These are phyloP conservation scores for Chenopodium quinoa DNA, from an alignment of 148 eudicot genomes.

Conservation along the genomic window DNA sequence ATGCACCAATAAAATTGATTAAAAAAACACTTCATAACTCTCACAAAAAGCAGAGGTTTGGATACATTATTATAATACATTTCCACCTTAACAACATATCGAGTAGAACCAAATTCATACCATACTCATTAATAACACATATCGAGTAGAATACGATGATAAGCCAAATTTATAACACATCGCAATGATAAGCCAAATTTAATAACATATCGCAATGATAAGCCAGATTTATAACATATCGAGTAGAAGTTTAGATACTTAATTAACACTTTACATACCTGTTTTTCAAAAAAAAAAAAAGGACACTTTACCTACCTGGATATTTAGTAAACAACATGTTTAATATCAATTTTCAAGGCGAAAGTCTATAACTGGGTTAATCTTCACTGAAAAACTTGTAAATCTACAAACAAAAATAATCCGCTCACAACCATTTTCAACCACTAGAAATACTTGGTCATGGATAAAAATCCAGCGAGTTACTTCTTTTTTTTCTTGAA, in stretches of 20 bases:
- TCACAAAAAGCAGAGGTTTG: neutral
- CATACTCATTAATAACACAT: neutral
- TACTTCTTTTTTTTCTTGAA: neutral
- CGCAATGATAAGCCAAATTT: no score
- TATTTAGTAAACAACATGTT: neutral
- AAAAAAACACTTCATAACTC: neutral
- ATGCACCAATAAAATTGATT: neutral
- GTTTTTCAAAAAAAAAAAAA: no score
- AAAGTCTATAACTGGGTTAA: no score
- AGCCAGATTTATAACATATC: no score
- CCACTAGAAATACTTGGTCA: neutral
- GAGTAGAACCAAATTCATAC: neutral
- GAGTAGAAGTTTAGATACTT: no score
- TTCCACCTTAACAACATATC: neutral
- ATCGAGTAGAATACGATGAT: neutral
- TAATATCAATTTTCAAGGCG: neutral
- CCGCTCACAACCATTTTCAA: neutral
- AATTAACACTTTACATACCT: no score
- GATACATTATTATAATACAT: neutral
- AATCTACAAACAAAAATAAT: no score
- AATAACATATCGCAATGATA: no score
- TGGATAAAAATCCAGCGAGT: neutral
- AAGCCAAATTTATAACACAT: neutral
- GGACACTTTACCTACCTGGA: neutral
- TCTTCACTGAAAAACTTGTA: no score